phyloP scores from a whole-genome alignment of 2,329 filamentous ascomycete species.

The Eutypella sp. region DNA sequence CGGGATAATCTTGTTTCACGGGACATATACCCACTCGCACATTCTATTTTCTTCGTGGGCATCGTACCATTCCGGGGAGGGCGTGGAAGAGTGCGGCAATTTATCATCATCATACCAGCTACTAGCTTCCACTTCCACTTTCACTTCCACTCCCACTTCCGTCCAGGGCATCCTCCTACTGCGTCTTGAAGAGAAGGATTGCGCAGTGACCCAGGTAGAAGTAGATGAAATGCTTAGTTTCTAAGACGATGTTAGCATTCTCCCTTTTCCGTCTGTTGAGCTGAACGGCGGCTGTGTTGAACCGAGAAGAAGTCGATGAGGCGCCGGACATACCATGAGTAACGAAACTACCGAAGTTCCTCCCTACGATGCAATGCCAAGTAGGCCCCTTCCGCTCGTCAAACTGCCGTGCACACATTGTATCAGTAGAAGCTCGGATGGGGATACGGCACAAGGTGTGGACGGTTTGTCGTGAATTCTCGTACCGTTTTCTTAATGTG shows the following conservation, averaged over 20 bases:
- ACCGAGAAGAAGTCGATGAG: background rate
- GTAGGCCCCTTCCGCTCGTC: conserved; percentile 95
- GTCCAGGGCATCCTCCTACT: conserved; percentile 51
- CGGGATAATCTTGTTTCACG: too few relatives aligned
- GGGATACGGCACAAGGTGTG: too few relatives aligned
- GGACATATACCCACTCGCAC: too few relatives aligned
- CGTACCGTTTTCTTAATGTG: conserved; percentile 31
- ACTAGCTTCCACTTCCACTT: too few relatives aligned
- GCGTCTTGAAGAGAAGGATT: conserved; percentile 98
- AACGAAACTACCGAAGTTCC: conserved; percentile 98
- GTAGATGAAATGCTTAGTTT: conserved; percentile 99
- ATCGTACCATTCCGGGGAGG: too few relatives aligned
- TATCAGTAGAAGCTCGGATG: conserved; percentile 9
- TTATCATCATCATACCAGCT: too few relatives aligned
- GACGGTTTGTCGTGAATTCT: too few relatives aligned
- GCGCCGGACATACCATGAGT: conserved; percentile 76
- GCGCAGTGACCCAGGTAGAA: conserved; percentile 99
- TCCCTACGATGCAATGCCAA: conserved; percentile 98
- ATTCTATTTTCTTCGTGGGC: too few relatives aligned
- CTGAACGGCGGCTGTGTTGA: conserved; percentile 3
- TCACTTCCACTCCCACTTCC: background rate
- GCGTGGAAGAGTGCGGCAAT: too few relatives aligned
- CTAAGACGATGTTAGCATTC: conserved; percentile 40
- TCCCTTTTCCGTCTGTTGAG: background rate
- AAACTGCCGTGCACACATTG: conserved; percentile 59